Base-by-base conservation (phyloP, 2,329 filamentous ascomycete species). In the Fusarium proliferatum region DNA sequence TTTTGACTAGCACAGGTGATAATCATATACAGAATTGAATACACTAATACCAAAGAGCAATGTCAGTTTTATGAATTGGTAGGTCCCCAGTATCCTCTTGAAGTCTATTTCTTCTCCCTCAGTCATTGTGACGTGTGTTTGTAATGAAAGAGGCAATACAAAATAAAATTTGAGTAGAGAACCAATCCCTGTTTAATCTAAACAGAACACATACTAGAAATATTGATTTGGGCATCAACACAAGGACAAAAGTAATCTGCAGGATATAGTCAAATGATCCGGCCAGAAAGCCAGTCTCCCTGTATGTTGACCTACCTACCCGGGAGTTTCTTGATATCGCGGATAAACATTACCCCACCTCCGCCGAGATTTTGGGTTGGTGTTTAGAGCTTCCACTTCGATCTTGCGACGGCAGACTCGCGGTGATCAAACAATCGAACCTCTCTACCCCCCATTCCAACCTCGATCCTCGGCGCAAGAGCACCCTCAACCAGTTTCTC, bases 371-470 rank as follows among this genome's bases (percentile, higher is more conserved):
- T 77, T 78, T 68, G 74, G 72, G 39, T 52, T 68, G 67, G 68
- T 56, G 49, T 64, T 68, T 58, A 67, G 58, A 77, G 76, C 76
- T 78, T 48, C 76, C 64, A 64, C 66, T 55, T 64, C 17, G 68
- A 77, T 74, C 74, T 76, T 76, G 76, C 76, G 76, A 78, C 69
- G 69, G 61, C 64, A 77, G 70, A 75, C 65, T 62, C 70, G 64
- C 58, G 58, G 72, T 74, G 72, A 67, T 74, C 64, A 67, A 66
- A 59, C 59, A 73, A 42, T 66, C 55, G 48, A 61, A 46, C 57
- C 41, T 51, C 38, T 41, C 56, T 60, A 63, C 36, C 58, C 26
- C 61, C 46, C 57, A 56, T 42, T 34, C 34, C 46, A 33, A 61
- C 19, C 52, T 42, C 49, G 42, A 56, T 30, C 17, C 36, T 39